Evolutionary conservation across 257 asterid genomes (phyloP), one percentile per base, ranked within the genome.

Genomic region (Ilex asprella): DNA sequence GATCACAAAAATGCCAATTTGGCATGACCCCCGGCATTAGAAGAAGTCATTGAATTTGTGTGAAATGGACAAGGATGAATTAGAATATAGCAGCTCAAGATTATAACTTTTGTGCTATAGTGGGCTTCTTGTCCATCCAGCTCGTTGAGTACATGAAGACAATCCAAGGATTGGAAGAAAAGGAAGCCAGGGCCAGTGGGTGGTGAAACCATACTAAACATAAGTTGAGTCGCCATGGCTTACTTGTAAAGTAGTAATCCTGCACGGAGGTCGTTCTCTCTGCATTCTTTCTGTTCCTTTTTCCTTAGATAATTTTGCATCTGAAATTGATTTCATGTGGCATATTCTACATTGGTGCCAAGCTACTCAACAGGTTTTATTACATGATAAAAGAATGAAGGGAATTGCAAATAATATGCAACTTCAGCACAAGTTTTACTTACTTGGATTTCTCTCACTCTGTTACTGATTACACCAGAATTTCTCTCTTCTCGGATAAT

Each of bases 391-490:
- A 47, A 47, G 16, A 15, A 47, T 12, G 53, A 3, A 10, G 53
- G 16, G 10, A 47, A 47, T 47, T 3, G n/a, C 53, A 2, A 46
- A 3, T 10, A 8, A 13, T 46, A 2, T 3, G 15, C 15, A 46
- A 46, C 52, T 46, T 2, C 10, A 46, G 15, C 12, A 8, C 15
- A 46, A 53, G 15, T 5, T 7, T 53, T 53, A 74, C 96, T 84
- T 70, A 88, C 96, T 78, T 91, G 96, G 67, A 91, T 83, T 72
- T 91, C 98, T 71, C 95, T 82, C 56, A 91, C 88, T 76, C 72
- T 80, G 68, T 56, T 71, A 65, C 95, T 86, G 35, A 91, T 80
- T 49, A 84, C 69, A 57, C 98, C 96, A 29, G 95, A 75, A 64
- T 86, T 91, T 71, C 96, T 91, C 82, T 91, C 98, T 14, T 77